Evolutionary conservation across 495 filamentous ascomycete genomes (phyloP).

Genomic region (Hypoxylon lienhwacheense): DNA sequence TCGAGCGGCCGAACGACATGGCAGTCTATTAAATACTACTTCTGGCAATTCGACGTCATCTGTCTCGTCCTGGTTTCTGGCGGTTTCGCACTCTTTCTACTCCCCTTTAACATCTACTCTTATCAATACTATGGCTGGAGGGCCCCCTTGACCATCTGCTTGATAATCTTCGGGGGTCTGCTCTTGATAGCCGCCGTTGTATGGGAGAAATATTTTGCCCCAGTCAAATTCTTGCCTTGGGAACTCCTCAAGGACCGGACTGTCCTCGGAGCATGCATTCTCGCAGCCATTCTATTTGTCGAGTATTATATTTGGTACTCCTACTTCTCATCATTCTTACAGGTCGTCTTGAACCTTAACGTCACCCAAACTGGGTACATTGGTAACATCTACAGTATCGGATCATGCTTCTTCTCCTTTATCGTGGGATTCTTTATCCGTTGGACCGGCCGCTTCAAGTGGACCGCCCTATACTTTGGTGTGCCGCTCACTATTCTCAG

Average conservation of each 20-base stretch:
- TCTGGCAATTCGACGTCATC: constrained; percentile 59
- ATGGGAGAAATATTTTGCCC: constrained; percentile 60
- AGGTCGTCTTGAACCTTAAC: constrained; percentile 59
- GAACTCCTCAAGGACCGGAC: constrained; percentile 61
- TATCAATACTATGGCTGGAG: constrained; percentile 54
- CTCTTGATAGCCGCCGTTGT: constrained; percentile 57
- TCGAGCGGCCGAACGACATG: constrained; percentile 51
- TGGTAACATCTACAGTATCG: constrained; percentile 52
- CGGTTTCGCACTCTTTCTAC: constrained; percentile 61
- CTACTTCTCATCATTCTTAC: constrained; percentile 62
- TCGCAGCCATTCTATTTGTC: constrained; percentile 57
- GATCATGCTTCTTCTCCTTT: constrained; percentile 56
- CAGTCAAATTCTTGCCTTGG: constrained; percentile 60
- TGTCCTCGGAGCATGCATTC: constrained; percentile 59
- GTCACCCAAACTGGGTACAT: constrained; percentile 56
- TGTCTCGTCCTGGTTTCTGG: constrained; percentile 58
- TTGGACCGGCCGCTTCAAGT: constrained; percentile 61
- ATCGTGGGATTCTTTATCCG: constrained; percentile 59
- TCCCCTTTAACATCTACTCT: constrained; percentile 61
- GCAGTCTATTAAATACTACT: constrained; percentile 57
- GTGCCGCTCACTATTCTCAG: constrained; percentile 66
- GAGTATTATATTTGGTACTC: constrained; percentile 62
- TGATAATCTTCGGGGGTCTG: constrained; percentile 57
- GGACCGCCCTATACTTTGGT: constrained; percentile 53
- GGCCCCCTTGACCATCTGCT: constrained; percentile 56